Conservation (phyloP, 169 alveolate genomes). For the Plasmodium vivax region DNA sequence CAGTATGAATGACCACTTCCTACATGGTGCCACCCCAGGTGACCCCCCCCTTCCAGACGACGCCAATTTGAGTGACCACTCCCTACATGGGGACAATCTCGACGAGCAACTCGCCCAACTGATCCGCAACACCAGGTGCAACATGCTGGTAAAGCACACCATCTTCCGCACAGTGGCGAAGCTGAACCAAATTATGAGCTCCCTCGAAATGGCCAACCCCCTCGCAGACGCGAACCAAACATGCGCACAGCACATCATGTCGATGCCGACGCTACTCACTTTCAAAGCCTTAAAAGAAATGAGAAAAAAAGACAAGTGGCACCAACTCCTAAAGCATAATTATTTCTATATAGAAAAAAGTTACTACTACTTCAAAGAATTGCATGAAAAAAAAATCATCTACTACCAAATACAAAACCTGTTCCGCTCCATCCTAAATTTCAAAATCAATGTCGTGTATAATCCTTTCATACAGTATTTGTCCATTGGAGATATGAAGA, state of each 20-base stretch:
- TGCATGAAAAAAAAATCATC: conserved; percentile 54
- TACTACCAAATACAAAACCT: conserved; percentile 39
- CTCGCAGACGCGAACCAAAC: not conserved
- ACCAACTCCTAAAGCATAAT: conserved; percentile 10
- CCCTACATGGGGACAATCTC: not conserved
- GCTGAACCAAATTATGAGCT: conserved; percentile 4
- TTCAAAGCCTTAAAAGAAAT: conserved; percentile 18
- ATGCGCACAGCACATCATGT: not conserved
- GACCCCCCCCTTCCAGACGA: not conserved
- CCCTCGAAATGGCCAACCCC: not conserved
- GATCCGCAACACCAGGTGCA: conserved; percentile 11
- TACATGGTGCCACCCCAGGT: not conserved
- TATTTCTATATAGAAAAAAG: conserved; percentile 58
- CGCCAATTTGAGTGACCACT: not conserved
- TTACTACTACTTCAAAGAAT: conserved; percentile 46
- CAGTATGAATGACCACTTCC: not conserved
- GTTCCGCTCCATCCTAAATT: conserved; percentile 40
- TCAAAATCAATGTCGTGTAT: conserved; percentile 28
- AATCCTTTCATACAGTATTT: conserved; percentile 22
- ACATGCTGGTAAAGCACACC: conserved; percentile 25
- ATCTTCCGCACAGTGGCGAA: conserved; percentile 3
- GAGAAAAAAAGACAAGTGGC: conserved; percentile 58
- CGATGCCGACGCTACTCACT: conserved; percentile 12
- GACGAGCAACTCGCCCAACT: not conserved
- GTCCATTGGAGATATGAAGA: not conserved